Base-by-base conservation (phyloP, 495 filamentous ascomycete species). In the Aspergillus kassunensis region DNA sequence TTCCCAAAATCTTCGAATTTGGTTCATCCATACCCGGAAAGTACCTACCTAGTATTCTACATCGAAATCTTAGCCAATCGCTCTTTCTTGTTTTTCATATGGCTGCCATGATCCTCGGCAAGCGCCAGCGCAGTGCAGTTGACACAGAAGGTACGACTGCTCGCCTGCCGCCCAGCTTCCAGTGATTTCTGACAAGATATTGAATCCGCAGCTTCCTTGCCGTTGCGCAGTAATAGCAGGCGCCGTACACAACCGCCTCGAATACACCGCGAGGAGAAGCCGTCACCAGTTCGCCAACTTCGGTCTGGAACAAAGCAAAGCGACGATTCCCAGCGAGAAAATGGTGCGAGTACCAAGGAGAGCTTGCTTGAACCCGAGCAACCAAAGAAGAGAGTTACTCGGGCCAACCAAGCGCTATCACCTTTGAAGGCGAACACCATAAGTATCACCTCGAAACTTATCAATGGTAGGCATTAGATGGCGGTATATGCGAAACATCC, bases 91-190 rank as follows among this genome's bases (percentile, higher is more conserved):
- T 21, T 45, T 60, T 44, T 56, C 54, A 66, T 29, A 90, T 89
- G 86, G 75, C 79, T 58, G 73, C 77, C 55, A 76, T 80, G 48
- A 77, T 85, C 44, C 72, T 90, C 45, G 86, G 87, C 64, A 91
- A 95, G 81, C 83, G 89, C 79, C 79, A 66, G 74, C 84, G 74
- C 68, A 70, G 64, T 70, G 72, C 56, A 57, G 66, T 62, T 59
- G 75, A 59, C 37, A 34, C 58, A 44, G 69, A 74, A 67, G 83
- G 88, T 89, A 86, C 62, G 24, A 37, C 21, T 16, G 25, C 44
- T 36, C 15, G 23, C 18, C 9, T 36, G 27, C 6, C 25, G 20
- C 25, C 15, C 25, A 16, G 25, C 10, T 37, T 34, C 29, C 7
- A 13, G 39, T 23, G 35, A 30, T 59, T 42, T 43, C 46, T 62